Evolutionary conservation across 1,139 yeast species (phyloP), one percentile per base, ranked within the genome.

Genomic region (Diutina catenulata): DNA sequence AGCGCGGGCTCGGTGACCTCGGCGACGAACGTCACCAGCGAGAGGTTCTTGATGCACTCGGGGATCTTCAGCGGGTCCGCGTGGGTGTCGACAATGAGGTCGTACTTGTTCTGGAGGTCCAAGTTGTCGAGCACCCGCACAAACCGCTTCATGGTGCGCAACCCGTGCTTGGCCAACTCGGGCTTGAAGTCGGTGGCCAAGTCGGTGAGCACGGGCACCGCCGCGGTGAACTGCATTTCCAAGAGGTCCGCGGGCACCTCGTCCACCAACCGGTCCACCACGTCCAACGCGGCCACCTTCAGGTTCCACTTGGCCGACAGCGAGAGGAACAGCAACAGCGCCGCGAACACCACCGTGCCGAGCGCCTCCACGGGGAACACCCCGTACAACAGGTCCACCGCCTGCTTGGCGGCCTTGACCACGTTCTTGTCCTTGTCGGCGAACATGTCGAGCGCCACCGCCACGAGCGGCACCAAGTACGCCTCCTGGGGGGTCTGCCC

Each of bases 1-100:
- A 91, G 69, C 6, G 95, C 93, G 7, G 97, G 94, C 62, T 88
- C 97, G 14, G 97, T 91, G 45, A 91, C 98, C 64, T 91, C 98
- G 37, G 98, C 95, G 38, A 91, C 98, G 58, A 91, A 91, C 0
- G 98, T 91, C 40, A 91, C 97, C 37, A 94, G 83, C 2, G 95
- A 81, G 45, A 91, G 71, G 38, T 88, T 76, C 60, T 82, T 84
- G 59, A 91, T 84, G 60, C 95, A 87, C 43, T 77, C 81, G 41
- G 95, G 82, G 38, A 88, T 94, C 55, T 81, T 82, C 47, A 70
- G 70, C 36, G 97, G 97, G 54, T 91, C 83, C 38, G 94, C 86
- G 57, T 91, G 71, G 38, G 97, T 91, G 45, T 80, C 82, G 38
- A 84, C 82, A 55, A 91, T 86, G 44, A 86, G 64, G 46, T 86